Evolutionary conservation across 2,329 filamentous ascomycete genomes (phyloP).

Genomic region (Fragosphaeria purpurea): DNA sequence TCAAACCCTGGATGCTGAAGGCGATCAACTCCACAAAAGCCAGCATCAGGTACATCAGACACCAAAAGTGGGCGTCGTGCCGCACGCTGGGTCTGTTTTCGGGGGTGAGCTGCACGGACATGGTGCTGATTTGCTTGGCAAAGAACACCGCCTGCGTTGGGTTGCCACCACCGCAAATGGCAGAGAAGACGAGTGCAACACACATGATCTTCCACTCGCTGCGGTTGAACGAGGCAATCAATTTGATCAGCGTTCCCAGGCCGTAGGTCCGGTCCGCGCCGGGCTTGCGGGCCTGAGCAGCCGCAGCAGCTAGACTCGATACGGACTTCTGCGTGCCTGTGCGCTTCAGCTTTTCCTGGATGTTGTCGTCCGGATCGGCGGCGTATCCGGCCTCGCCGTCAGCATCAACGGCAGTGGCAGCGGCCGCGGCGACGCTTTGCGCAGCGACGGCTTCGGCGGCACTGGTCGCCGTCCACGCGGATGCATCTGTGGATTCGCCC

Average conservation of each 20-base stretch:
- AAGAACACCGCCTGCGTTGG: constrained; percentile 61
- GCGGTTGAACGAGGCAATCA: constrained; percentile 72
- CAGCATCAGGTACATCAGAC: constrained; percentile 78
- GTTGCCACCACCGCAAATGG: constrained; percentile 73
- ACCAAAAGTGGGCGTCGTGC: constrained; percentile 73
- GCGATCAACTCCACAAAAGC: constrained; percentile 62
- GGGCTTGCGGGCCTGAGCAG: constrained; percentile 46
- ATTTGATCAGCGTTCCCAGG: constrained; percentile 65
- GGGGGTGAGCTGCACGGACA: constrained; percentile 24
- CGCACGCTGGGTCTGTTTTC: constrained; percentile 47
- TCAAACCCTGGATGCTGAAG: constrained; percentile 57
- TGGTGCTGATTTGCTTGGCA: constrained; percentile 69
- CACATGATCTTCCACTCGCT: constrained; percentile 63
- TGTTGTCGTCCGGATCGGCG: constrained; percentile 53
- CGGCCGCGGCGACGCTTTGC: not conserved
- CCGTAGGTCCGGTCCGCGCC: constrained; percentile 47
- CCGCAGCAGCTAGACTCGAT: constrained; percentile 62
- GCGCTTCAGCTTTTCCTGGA: constrained; percentile 46
- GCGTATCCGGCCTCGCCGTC: constrained; percentile 22
- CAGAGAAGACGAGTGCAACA: constrained; percentile 60
- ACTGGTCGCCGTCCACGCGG: not conserved
- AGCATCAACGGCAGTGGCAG: not conserved
- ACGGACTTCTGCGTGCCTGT: constrained; percentile 46
- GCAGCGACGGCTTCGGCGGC: not conserved
- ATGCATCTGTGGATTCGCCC: constrained; percentile 13